Percentiles rank a stretch among this genome's conserved stretches.
These are phyloP conservation scores for Suhomyces guaymorum DNA, from an alignment of 1,139 yeast species.

Conservation along the genomic window DNA sequence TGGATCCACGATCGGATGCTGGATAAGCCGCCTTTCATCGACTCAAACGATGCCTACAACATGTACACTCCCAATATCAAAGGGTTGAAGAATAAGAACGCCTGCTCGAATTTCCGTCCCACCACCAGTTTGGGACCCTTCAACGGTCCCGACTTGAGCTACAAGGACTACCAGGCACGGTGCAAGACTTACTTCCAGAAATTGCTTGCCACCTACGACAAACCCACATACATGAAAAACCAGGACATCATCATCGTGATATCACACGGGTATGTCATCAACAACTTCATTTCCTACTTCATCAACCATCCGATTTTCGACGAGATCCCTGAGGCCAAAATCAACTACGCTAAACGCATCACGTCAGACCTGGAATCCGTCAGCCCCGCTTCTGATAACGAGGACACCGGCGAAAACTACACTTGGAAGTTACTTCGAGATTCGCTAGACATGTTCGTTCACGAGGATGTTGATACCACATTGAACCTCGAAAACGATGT, in stretches of 20 bases:
- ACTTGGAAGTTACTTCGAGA: conserved; percentile 40
- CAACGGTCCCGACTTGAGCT: conserved; percentile 47
- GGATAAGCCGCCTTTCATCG: conserved; percentile 46
- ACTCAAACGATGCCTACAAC: conserved; percentile 49
- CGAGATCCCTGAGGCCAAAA: conserved; percentile 45
- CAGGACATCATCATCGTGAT: conserved; percentile 43
- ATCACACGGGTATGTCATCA: conserved; percentile 47
- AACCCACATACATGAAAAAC: conserved; percentile 35
- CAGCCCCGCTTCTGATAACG: too few relatives aligned
- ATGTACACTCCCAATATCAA: conserved; percentile 51
- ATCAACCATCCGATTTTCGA: conserved; percentile 49
- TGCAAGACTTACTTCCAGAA: conserved; percentile 46
- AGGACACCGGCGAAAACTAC: conserved; percentile 20
- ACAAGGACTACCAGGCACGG: conserved; percentile 43
- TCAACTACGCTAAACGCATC: conserved; percentile 36
- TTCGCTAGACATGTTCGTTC: conserved; percentile 33
- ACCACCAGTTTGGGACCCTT: conserved; percentile 49
- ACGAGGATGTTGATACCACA: conserved; percentile 31
- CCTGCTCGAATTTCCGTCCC: conserved; percentile 47
- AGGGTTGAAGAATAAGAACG: conserved; percentile 34
- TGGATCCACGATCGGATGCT: conserved; percentile 52
- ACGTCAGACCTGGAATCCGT: conserved; percentile 13
- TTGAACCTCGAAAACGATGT: conserved; percentile 47
- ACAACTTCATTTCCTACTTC: conserved; percentile 43
- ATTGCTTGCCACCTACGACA: conserved; percentile 48